These are phyloP conservation scores for Mortierella sp. DNA, from an alignment of 371 early-diverging fungal genomes.

Conservation along the genomic window DNA sequence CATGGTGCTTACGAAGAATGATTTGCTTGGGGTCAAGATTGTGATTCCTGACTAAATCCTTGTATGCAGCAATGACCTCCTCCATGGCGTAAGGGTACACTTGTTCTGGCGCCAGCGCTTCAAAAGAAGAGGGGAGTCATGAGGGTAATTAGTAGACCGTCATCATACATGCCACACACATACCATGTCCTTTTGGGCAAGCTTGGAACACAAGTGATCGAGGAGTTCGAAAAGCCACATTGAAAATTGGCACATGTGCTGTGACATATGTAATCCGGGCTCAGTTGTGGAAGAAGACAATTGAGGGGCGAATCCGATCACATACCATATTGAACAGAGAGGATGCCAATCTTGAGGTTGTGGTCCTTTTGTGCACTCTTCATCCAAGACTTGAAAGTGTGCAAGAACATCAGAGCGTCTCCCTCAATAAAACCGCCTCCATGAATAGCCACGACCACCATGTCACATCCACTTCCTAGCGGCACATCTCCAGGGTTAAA, in stretches of 20 bases:
- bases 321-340: constrained; percentile 66
- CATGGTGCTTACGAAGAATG: constrained; percentile 22
- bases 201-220: neutral
- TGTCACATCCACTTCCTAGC: constrained; percentile 35
- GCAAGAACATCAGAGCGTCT: constrained; percentile 31
- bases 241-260: neutral
- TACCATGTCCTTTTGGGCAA: no score
- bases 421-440: constrained; percentile 47
- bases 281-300: neutral
- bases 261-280: neutral
- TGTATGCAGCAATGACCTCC: constrained; percentile 57
- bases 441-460: constrained; percentile 31
- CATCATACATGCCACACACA: neutral
- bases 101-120: constrained; percentile 50
- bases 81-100: constrained; percentile 60
- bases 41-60: constrained; percentile 54
- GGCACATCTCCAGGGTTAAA: constrained; percentile 4
- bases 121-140: neutral
- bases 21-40: constrained; percentile 25
- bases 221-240: neutral
- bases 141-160: neutral
- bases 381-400: constrained; percentile 49
- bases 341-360: constrained; percentile 58
- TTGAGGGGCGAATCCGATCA: neutral
- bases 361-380: constrained; percentile 56